Base-by-base conservation (phyloP, 768 basidiomycete species). In the Mycena metata region DNA sequence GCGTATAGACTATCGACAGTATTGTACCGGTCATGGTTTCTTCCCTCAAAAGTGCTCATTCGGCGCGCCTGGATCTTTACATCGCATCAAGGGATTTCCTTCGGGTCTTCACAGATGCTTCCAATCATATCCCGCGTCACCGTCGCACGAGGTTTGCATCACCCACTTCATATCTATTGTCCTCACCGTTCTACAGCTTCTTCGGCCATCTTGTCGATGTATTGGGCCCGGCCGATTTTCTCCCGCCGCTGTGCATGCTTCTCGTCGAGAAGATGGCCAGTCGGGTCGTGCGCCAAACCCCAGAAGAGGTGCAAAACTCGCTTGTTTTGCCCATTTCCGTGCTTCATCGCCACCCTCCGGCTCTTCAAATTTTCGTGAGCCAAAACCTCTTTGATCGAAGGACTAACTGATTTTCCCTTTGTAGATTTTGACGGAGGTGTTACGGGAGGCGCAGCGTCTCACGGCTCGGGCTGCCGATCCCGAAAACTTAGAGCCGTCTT, bases 11-110 rank as follows among this genome's bases (percentile, higher is more conserved):
- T 2, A 89, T 99, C 63, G 91, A 97, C 67, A 93, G 88, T 74
- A 96, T 98, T 65, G 92, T 99, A 8, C 97, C 98, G 2, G 93
- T 97, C 35, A 94, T 99, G 90, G 91, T 91, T 11, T 84, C 90
- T 7, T 94, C 95, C 0, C 82, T 97, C 67, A 91, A 89, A 76
- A 78, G 84, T 30, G 82, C 86, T 17, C 84, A 92, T 62, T 69
- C 83, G 1, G 78, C 81, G 10, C 82, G 85, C 5, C 80, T 92
- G 52, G 86, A 90, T 12, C 80, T 97, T 24, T 89, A 90, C 67
- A 83, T 90, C 41, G 89, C 85, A 7, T 89, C 94, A 1, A 87
- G 89, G 72, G 92, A 95, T 23, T 95, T 99, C 77, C 78, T 99
- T 17, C 90, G 89, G 15, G 91, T 98, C 50, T 99, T 99, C 80